Evolutionary conservation across 768 basidiomycete species (phyloP).

Genomic region (Calocybe cyanea): DNA sequence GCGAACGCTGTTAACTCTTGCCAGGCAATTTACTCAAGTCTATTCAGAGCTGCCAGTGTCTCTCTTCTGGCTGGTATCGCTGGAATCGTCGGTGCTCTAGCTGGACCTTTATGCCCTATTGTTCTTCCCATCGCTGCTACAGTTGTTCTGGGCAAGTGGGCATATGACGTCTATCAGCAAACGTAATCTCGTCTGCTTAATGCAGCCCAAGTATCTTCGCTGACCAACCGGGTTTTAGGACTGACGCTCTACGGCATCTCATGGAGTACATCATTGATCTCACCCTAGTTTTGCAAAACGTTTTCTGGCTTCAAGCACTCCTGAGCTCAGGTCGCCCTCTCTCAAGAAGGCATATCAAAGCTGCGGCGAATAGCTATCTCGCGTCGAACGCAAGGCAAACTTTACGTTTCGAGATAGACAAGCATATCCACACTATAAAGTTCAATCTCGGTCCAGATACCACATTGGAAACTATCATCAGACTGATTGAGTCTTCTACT

Average conservation of each 20-base stretch:
- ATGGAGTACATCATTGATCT: constrained; percentile 21
- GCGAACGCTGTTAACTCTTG: no score
- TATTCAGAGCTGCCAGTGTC: constrained; percentile 7
- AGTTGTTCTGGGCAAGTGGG: constrained; percentile 18
- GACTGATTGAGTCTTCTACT: constrained; percentile 5
- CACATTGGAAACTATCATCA: constrained; percentile 8
- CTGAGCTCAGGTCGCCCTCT: constrained; percentile 1
- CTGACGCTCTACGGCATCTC: constrained; percentile 9
- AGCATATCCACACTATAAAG: constrained; percentile 4
- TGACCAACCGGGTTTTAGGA: constrained; percentile 1
- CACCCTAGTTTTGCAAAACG: constrained; percentile 16
- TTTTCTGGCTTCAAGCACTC: constrained; percentile 15
- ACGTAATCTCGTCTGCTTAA: constrained; percentile 12
- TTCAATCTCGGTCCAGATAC: constrained; percentile 12
- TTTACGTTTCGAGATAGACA: constrained; percentile 8
- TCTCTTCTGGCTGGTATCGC: constrained; percentile 14
- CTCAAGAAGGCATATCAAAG: constrained; percentile 12
- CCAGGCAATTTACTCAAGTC: neutral
- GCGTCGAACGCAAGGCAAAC: constrained; percentile 11
- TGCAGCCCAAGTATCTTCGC: neutral
- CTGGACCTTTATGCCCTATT: constrained; percentile 17
- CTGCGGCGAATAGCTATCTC: constrained; percentile 6
- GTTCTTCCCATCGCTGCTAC: constrained; percentile 18
- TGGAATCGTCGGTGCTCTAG: constrained; percentile 10
- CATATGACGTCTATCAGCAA: constrained; percentile 16